Evolutionary conservation across 495 filamentous ascomycete species (phyloP).

Genomic region (Aspergillus haitiensis): DNA sequence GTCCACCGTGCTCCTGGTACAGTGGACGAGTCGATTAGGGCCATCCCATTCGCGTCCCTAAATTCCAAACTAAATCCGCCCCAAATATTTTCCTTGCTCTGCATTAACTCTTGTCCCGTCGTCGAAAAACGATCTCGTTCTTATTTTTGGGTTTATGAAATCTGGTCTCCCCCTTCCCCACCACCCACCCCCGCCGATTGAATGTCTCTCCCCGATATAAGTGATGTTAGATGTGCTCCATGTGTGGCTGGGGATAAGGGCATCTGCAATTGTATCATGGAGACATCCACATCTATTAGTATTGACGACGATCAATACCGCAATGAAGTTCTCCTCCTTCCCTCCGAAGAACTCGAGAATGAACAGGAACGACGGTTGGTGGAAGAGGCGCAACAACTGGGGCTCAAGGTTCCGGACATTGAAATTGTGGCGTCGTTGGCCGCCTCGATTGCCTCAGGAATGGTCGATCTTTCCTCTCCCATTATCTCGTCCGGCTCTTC

Average conservation of each 20-base stretch:
- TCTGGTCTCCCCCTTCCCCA: constrained; percentile 8
- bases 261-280: constrained; percentile 26
- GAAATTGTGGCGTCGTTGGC: constrained; percentile 42
- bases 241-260: constrained; percentile 11
- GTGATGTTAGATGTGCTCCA: constrained; percentile 14
- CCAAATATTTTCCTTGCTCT: not conserved
- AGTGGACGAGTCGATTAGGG: constrained; percentile 39
- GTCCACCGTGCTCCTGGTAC: constrained; percentile 40
- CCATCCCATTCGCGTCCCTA: constrained; percentile 18
- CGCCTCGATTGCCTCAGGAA: constrained; percentile 41
- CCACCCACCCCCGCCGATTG: constrained; percentile 1
- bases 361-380: constrained; percentile 38
- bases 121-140: not conserved
- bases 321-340: constrained; percentile 37
- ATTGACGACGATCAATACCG: constrained; percentile 44
- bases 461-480: constrained; percentile 41
- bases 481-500: constrained; percentile 42
- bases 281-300: constrained; percentile 8
- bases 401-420: constrained; percentile 40
- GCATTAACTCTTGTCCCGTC: not conserved
- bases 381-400: constrained; percentile 43
- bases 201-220: constrained; percentile 1
- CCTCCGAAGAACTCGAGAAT: constrained; percentile 39
- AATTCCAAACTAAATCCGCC: not conserved
- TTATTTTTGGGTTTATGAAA: constrained; percentile 3